phyloP scores from a whole-genome alignment of 2,329 filamentous ascomycete genomes.

The Pleochaeta shiraiana region DNA sequence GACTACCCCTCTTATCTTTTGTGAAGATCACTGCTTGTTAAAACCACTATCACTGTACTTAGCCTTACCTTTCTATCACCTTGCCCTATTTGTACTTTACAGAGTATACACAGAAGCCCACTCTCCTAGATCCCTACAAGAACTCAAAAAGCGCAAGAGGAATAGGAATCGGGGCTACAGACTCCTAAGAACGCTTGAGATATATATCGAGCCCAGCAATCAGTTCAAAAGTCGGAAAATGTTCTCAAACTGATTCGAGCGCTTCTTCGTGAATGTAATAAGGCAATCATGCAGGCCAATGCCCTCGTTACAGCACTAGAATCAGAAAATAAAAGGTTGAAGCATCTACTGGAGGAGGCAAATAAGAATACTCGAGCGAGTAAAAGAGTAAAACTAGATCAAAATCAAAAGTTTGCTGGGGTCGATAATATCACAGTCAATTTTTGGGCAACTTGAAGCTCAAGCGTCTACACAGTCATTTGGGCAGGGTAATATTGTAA shows the following conservation, averaged over 20 bases:
- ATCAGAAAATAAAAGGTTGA: conserved; percentile 1
- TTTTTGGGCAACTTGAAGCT: neutral
- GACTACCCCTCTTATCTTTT: too few species aligned
- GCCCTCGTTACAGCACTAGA: neutral
- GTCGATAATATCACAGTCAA: neutral
- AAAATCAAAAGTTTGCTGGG: neutral
- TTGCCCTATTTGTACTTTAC: too few species aligned
- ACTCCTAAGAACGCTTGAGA: neutral
- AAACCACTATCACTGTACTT: too few species aligned
- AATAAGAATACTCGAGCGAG: neutral
- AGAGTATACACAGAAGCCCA: too few species aligned
- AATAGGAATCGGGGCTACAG: neutral
- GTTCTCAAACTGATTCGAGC: neutral
- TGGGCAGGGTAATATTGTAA: neutral
- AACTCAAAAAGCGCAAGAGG: neutral
- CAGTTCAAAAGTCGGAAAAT: neutral
- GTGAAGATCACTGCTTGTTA: too few species aligned
- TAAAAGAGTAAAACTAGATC: conserved; percentile 1
- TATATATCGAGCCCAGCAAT: neutral
- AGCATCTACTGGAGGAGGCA: neutral
- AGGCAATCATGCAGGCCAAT: neutral
- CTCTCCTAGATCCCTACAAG: neutral
- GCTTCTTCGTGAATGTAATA: neutral
- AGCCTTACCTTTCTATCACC: too few species aligned
- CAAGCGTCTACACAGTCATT: neutral